These are phyloP conservation scores for Schoenoplectus tabernaemontani DNA, from an alignment of 202 grass and related monocot species.

Conservation along the genomic window DNA sequence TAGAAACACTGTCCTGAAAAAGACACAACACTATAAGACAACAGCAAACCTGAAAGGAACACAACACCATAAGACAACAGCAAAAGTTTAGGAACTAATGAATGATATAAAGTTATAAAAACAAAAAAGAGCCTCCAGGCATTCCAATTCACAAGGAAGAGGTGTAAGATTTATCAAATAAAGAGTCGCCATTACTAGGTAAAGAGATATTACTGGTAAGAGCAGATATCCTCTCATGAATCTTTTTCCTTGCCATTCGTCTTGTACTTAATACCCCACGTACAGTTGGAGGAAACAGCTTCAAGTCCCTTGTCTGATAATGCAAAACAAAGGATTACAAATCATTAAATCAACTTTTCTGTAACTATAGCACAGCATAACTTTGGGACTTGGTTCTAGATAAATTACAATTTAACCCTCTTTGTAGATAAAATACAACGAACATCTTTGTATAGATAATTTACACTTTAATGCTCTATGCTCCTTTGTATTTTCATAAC, in stretches of 20 bases:
- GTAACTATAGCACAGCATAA: neutral
- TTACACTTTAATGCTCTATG: no score
- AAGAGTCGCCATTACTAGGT: neutral
- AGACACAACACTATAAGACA: neutral
- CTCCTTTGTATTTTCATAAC: no score
- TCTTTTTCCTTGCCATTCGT: constrained; percentile 77
- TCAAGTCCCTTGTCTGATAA: constrained; percentile 69
- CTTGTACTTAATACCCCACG: constrained; percentile 39
- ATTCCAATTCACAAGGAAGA: neutral
- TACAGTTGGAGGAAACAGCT: constrained; percentile 48
- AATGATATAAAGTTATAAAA: neutral
- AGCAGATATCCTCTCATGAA: constrained; percentile 65
- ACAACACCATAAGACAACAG: no score
- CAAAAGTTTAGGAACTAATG: neutral
- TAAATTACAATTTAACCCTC: neutral
- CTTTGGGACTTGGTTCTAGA: neutral
- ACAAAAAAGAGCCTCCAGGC: neutral
- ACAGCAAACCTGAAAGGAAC: no score
- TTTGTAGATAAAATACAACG: neutral
- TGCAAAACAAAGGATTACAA: constrained; percentile 6
- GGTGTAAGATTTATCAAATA: neutral
- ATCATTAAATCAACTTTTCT: neutral
- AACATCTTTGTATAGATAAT: no score
- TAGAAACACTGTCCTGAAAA: neutral
- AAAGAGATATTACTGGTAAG: constrained; percentile 46